A percentile compares a stretch with the other conserved stretches of the same genome.
phyloP scores from a whole-genome alignment of 2,329 filamentous ascomycete genomes.

The Cordyceps cateniannulata region DNA sequence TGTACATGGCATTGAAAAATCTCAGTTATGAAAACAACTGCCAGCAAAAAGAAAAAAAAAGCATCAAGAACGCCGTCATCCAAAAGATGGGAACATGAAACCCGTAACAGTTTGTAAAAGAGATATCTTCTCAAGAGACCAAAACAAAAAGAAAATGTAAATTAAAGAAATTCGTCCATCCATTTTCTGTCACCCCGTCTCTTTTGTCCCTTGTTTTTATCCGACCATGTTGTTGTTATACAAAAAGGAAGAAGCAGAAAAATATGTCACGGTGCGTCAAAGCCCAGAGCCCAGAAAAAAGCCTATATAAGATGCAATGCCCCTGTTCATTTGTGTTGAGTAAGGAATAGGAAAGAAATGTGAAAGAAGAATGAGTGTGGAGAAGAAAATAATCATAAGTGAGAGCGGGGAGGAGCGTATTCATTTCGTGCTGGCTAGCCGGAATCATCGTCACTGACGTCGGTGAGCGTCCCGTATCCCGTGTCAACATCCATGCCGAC shows the following conservation, averaged over 20 bases:
- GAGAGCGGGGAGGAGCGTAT: not conserved
- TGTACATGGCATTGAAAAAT: constrained; percentile 2
- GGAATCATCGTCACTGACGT: constrained; percentile 32
- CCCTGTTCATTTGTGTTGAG: not conserved
- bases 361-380: not conserved
- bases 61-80: constrained; percentile 1
- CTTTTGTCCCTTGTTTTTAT: not conserved
- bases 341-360: not conserved
- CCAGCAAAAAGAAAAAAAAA: not conserved
- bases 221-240: not conserved
- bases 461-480: constrained; percentile 53
- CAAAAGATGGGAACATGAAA: not conserved
- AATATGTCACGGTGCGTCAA: not conserved
- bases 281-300: not conserved
- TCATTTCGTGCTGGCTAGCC: not conserved
- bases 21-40: not conserved
- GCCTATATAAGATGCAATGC: not conserved
- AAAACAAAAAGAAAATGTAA: not conserved
- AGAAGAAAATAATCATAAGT: not conserved
- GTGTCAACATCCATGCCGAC: constrained; percentile 55
- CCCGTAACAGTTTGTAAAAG: not conserved
- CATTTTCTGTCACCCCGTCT: not conserved
- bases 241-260: not conserved
- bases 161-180: not conserved
- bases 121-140: not conserved